Conservation (phyloP, 345 rosid species). For the Punica granatum region DNA sequence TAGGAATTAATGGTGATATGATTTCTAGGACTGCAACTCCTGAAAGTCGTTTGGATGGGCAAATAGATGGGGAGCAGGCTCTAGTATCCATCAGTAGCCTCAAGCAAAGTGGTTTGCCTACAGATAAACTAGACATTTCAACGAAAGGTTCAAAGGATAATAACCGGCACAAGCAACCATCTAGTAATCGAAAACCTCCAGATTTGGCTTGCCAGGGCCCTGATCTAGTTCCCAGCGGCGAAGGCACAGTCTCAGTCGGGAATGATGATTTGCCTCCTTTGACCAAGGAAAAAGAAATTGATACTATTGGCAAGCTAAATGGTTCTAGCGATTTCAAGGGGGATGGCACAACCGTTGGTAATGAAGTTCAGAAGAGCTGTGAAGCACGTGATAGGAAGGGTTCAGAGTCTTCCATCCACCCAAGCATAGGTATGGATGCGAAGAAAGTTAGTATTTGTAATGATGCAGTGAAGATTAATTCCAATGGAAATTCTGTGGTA, state of each 20-base stretch:
- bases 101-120: constrained; percentile 28
- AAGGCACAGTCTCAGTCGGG: constrained; percentile 31
- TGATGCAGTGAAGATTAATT: constrained; percentile 31
- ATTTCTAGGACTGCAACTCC: constrained; percentile 33
- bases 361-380: constrained; percentile 33
- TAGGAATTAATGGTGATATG: constrained; percentile 52
- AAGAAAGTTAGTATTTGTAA: constrained; percentile 42
- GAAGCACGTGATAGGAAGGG: constrained; percentile 33
- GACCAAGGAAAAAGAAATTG: constrained; percentile 29
- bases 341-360: constrained; percentile 28
- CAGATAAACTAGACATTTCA: constrained; percentile 29
- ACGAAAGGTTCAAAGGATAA: constrained; percentile 22
- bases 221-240: constrained; percentile 32
- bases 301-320: constrained; percentile 31
- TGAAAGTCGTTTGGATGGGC: constrained; percentile 34
- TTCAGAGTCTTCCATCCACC: constrained; percentile 55
- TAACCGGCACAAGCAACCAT: constrained; percentile 21
- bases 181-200: constrained; percentile 23
- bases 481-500: constrained; percentile 26
- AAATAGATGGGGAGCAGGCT: constrained; percentile 39
- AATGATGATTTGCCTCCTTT: constrained; percentile 27
- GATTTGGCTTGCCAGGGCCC: constrained; percentile 34
- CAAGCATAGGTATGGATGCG: constrained; percentile 39
- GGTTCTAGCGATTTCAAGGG: constrained; percentile 30
- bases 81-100: constrained; percentile 25